Conservation (phyloP, 768 basidiomycete species). For the Podaxis rugospora region DNA sequence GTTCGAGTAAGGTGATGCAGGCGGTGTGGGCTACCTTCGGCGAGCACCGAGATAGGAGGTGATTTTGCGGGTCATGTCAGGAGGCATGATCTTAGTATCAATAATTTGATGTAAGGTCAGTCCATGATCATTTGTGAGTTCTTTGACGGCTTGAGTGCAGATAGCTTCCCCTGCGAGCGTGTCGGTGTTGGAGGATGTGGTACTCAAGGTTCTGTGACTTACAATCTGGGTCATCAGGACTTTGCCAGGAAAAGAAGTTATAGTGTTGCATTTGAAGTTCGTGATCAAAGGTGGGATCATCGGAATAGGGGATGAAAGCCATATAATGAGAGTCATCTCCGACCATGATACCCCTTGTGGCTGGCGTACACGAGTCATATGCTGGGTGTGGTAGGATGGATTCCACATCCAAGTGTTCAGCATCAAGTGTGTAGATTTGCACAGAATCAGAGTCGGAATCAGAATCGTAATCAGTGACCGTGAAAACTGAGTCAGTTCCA, state of each 20-base stretch:
- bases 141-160: constrained; percentile 40
- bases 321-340: constrained; percentile 58
- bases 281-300: constrained; percentile 51
- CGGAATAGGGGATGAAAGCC: constrained; percentile 59
- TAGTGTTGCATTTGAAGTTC: constrained; percentile 36
- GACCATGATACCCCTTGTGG: constrained; percentile 38
- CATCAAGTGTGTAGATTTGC: background rate
- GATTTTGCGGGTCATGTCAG: background rate
- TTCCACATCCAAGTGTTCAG: background rate
- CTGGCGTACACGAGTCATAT: constrained; percentile 58
- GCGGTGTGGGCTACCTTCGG: background rate
- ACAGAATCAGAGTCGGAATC: background rate
- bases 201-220: constrained; percentile 10
- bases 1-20: background rate
- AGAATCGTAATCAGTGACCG: background rate
- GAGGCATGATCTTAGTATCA: constrained; percentile 40
- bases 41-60: constrained; percentile 2
- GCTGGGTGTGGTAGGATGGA: constrained; percentile 22
- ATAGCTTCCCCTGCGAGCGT: constrained; percentile 42
- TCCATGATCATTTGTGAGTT: constrained; percentile 32
- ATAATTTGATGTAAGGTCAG: constrained; percentile 46
- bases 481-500: background rate
- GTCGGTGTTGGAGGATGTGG: background rate
- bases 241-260: constrained; percentile 48
- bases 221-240: constrained; percentile 31